A percentile compares a stretch with the other conserved stretches of the same genome.
Evolutionary conservation across 1,284 basidiomycete species (phyloP).

Genomic region (Tilletia indica): DNA sequence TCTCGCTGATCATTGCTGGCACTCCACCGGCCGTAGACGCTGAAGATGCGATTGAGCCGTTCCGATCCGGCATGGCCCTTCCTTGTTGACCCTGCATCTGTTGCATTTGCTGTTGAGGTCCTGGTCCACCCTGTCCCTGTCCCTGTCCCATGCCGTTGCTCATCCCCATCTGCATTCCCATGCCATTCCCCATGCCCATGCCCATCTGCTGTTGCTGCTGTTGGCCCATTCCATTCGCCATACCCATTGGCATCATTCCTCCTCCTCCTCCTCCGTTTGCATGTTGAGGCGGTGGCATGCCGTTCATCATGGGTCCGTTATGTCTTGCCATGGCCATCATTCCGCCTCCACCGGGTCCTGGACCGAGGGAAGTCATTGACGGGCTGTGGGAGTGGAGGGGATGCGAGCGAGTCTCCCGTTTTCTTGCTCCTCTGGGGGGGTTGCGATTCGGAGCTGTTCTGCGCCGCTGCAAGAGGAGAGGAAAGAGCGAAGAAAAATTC

Average conservation of each 20-base stretch:
- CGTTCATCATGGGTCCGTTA: not conserved
- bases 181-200: too few relatives aligned
- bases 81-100: not conserved
- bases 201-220: not conserved
- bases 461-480: too few relatives aligned
- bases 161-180: too few relatives aligned
- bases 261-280: not conserved
- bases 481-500: too few relatives aligned
- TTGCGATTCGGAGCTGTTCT: too few relatives aligned
- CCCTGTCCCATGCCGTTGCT: too few relatives aligned
- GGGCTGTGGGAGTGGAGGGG: too few relatives aligned
- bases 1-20: not conserved
- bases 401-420: not conserved
- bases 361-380: constrained; percentile 7
- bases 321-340: constrained; percentile 5
- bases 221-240: not conserved
- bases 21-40: not conserved
- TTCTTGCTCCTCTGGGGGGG: too few relatives aligned
- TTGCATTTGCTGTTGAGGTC: constrained; percentile 2
- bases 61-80: not conserved
- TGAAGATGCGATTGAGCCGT: constrained; percentile 12
- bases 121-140: not conserved
- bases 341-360: not conserved
- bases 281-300: constrained; percentile 1
- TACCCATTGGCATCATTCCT: not conserved